Conservation (phyloP, 1,284 basidiomycete genomes). For the Fomitopsis schrenkii region DNA sequence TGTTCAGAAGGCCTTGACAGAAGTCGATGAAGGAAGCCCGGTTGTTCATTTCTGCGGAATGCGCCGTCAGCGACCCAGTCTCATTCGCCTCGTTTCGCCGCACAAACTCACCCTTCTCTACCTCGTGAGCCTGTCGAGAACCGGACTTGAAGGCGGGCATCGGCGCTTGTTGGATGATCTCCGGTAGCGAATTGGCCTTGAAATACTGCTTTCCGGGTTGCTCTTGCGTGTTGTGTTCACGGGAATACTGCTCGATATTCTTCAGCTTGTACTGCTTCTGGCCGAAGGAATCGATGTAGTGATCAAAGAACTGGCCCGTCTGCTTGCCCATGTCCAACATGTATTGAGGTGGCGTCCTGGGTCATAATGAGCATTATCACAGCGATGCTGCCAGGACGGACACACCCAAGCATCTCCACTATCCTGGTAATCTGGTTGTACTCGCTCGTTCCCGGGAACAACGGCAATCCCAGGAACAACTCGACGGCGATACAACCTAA, state of each 20-base stretch:
- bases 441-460: slow-evolving; percentile 98
- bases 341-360: slow-evolving; percentile 81
- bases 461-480: slow-evolving; percentile 91
- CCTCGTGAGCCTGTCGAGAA: slow-evolving; percentile 78
- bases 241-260: slow-evolving; percentile 90
- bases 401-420: slow-evolving; percentile 96
- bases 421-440: slow-evolving; percentile 98
- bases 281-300: slow-evolving; percentile 75
- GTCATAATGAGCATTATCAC: slow-evolving; percentile 3
- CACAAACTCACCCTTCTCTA: slow-evolving; percentile 78
- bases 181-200: slow-evolving; percentile 89
- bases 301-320: slow-evolving; percentile 91
- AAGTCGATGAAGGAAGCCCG: slow-evolving; percentile 97
- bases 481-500: slow-evolving; percentile 96
- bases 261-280: slow-evolving; percentile 91
- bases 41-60: slow-evolving; percentile 79
- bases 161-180: slow-evolving; percentile 95
- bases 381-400: slow-evolving; percentile 9
- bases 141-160: slow-evolving; percentile 74
- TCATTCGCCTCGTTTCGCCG: slow-evolving; percentile 8
- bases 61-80: slow-evolving; percentile 7
- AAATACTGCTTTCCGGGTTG: slow-evolving; percentile 99
- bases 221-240: slow-evolving; percentile 93
- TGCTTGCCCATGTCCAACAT: slow-evolving; percentile 98
- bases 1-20: slow-evolving; percentile 88